Evolutionary conservation across 2,329 filamentous ascomycete genomes (phyloP), one percentile per base, ranked within the genome.

Genomic region (Fusarium phyllophilum): DNA sequence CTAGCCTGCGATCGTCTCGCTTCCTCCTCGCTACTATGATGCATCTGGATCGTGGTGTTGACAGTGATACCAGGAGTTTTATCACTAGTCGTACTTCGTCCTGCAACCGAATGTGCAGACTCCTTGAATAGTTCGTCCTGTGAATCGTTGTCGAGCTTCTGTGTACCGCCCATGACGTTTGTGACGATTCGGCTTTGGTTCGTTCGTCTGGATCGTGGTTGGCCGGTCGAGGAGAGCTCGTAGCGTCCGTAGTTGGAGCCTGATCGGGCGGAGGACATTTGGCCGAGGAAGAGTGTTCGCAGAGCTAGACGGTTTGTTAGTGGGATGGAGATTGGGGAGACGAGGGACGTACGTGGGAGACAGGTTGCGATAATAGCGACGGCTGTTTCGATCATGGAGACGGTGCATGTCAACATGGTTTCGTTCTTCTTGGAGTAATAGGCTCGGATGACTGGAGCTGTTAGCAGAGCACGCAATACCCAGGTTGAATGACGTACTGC

Each of bases 351-450:
- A 80, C 78, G 77, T 36, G 82, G 82, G 2, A 84, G 80, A n/a
- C 81, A 83, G 6, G 81, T 78, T 4, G 82, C 81, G 15, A 84
- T 84, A 39, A 84, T 83, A 3, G 83, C 81, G 13, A 84, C 80
- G 8, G 82, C 74, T 1, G 80, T 81, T 58, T 83, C 81, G n/a
- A 82, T 74, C 80, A 83, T 83, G 8, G 80, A 82, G 24, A 83
- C 80, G 2, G 81, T 83, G 66, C 81, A 83, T 5, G 81, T 82
- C 41, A 82, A 56, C 81, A 83, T 83, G 2, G 80, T 82, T 61
- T 82, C 79, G 58, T 80, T 79, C 8, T 72, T 73, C 59, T 79
- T 79, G 1, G 80, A 81, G 34, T 79, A 82, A 31, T 81, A 80
- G 8, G 81, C 81, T 66, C 81, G 80, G 29, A 83, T 78, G 4